These are phyloP conservation scores for Scopulariopsis brevicaulis DNA, from an alignment of 2,329 filamentous ascomycete genomes.

Conservation along the genomic window DNA sequence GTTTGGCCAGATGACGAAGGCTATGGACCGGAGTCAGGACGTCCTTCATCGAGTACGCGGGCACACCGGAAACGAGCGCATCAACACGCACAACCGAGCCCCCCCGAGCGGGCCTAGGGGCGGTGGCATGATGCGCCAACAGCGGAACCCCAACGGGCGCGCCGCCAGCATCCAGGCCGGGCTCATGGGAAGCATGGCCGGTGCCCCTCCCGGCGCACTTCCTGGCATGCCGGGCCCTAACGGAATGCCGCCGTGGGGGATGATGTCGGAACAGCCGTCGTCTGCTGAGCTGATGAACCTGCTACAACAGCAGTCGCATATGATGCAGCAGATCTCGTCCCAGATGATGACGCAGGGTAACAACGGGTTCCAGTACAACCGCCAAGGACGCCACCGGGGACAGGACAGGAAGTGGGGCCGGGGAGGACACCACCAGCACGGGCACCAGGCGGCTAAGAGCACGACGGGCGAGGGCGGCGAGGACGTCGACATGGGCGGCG, in stretches of 20 bases:
- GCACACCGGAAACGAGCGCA: conserved; percentile 61
- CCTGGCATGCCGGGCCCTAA: conserved; percentile 23
- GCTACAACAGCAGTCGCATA: conserved; percentile 76
- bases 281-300: conserved; percentile 56
- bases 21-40: conserved; percentile 71
- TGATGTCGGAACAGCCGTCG: conserved; percentile 27
- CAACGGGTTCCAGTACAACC: conserved; percentile 26
- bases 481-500: conserved; percentile 52
- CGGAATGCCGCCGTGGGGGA: conserved; percentile 29
- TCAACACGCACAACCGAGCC: conserved; percentile 65
- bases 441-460: conserved; percentile 21
- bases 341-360: conserved; percentile 43
- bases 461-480: conserved; percentile 26
- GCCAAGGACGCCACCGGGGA: conserved; percentile 48
- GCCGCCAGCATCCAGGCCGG: conserved; percentile 37
- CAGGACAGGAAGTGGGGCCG: conserved; percentile 46
- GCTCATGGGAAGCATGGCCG: conserved; percentile 23
- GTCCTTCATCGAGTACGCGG: conserved; percentile 70
- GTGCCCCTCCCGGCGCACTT: conserved; percentile 22
- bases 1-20: conserved; percentile 65
- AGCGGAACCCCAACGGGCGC: conserved; percentile 34
- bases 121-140: conserved; percentile 13
- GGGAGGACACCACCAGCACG: conserved; percentile 10
- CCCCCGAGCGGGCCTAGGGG: conserved; percentile 62
- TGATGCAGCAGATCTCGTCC: conserved; percentile 68